These are phyloP conservation scores for Camellia japonica DNA, from an alignment of 148 eudicot genomes.

Conservation along the genomic window DNA sequence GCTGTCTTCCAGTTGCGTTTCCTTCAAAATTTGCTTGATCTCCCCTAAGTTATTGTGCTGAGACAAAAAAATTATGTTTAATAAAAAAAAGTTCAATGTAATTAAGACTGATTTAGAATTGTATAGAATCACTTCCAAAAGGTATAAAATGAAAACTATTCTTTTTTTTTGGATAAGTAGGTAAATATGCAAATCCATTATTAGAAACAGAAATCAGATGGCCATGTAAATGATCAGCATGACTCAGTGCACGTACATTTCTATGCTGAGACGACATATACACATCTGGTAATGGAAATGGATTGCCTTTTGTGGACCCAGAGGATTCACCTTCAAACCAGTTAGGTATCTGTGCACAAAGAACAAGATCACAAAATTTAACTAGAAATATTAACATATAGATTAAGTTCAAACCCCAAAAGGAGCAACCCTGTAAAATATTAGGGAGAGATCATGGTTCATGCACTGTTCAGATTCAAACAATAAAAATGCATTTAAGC, in stretches of 20 bases:
- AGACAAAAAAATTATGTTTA: slow-evolving; percentile 5
- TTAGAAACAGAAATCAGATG: not conserved
- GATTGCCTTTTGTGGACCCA: slow-evolving; percentile 81
- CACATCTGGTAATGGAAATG: slow-evolving; percentile 84
- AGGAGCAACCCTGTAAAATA: too few relatives aligned
- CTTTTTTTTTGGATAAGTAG: too few relatives aligned
- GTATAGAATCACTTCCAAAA: not conserved
- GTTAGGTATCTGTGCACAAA: slow-evolving; percentile 69
- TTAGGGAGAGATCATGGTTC: too few relatives aligned
- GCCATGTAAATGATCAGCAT: slow-evolving; percentile 7
- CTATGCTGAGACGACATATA: slow-evolving; percentile 72
- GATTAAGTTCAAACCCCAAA: not conserved
- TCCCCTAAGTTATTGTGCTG: slow-evolving; percentile 75
- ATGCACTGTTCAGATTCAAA: too few relatives aligned
- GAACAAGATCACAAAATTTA: not conserved
- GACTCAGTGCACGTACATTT: slow-evolving; percentile 49
- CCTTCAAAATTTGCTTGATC: slow-evolving; percentile 81
- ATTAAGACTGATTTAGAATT: not conserved
- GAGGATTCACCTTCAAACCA: slow-evolving; percentile 74
- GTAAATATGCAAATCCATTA: slow-evolving; percentile 11
- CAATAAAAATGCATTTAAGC: too few relatives aligned
- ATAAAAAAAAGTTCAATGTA: not conserved
- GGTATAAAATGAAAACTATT: too few relatives aligned
- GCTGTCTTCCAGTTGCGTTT: slow-evolving; percentile 76
- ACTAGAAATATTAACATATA: not conserved